Percentiles rank a stretch among this genome's conserved stretches.
Conservation (phyloP, 192 early-diverging fungal species). For the Coemansia reversa region DNA sequence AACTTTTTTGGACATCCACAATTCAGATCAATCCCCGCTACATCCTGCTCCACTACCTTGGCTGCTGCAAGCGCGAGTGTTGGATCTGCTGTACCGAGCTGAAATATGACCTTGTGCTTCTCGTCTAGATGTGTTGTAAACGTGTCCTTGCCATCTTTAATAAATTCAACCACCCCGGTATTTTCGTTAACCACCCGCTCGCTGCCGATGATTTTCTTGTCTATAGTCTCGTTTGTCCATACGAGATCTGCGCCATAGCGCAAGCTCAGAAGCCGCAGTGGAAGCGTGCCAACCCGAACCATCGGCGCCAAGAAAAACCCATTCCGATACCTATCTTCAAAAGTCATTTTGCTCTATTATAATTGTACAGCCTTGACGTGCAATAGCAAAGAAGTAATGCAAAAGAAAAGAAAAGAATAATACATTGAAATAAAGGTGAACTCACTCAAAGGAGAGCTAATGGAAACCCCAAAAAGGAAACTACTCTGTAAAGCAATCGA, state of each 20-base stretch:
- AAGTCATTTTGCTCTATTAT: neutral
- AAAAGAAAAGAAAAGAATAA: no score
- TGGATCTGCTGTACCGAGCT: slow-evolving; percentile 88
- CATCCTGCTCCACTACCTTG: slow-evolving; percentile 78
- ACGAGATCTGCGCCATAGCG: slow-evolving; percentile 93
- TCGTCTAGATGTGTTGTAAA: slow-evolving; percentile 81
- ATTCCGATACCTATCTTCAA: slow-evolving; percentile 37
- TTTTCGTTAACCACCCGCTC: slow-evolving; percentile 67
- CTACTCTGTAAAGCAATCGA: neutral
- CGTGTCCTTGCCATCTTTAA: slow-evolving; percentile 58
- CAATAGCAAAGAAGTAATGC: neutral
- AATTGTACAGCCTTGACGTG: neutral
- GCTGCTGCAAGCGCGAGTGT: slow-evolving; percentile 86
- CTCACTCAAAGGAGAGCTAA: no score
- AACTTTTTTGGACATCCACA: slow-evolving; percentile 98
- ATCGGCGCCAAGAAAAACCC: slow-evolving; percentile 89
- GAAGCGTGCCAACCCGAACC: slow-evolving; percentile 91
- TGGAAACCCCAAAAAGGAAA: no score
- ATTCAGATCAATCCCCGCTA: slow-evolving; percentile 91
- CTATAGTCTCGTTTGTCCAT: slow-evolving; percentile 88
- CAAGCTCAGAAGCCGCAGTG: slow-evolving; percentile 81
- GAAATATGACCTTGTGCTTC: slow-evolving; percentile 78
- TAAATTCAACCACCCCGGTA: slow-evolving; percentile 78
- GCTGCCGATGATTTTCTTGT: slow-evolving; percentile 76
- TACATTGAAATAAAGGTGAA: no score